A percentile compares a stretch with the other conserved stretches of the same genome.
Evolutionary conservation across 2,329 filamentous ascomycete species (phyloP).

Genomic region (Aspergillus tanneri): DNA sequence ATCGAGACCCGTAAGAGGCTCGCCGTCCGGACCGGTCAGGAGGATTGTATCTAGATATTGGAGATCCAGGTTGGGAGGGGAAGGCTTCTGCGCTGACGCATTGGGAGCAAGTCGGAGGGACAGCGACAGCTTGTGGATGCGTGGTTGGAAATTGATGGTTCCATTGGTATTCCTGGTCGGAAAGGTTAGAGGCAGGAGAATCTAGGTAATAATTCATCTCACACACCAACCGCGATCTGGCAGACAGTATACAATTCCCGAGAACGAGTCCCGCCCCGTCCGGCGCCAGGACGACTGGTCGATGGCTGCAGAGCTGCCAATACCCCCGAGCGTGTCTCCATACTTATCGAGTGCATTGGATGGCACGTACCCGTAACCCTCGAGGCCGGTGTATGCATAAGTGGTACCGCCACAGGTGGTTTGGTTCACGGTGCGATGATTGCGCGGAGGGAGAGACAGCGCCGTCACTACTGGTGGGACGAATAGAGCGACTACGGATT

Average conservation of each 20-base stretch:
- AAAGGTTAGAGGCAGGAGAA: not conserved
- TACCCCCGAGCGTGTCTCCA: slow-evolving; percentile 66
- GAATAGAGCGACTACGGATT: slow-evolving; percentile 16
- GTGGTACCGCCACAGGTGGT: slow-evolving; percentile 60
- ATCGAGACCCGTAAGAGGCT: slow-evolving; percentile 64
- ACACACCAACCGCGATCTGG: slow-evolving; percentile 66
- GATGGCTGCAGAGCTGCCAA: slow-evolving; percentile 66
- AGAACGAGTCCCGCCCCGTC: slow-evolving; percentile 53
- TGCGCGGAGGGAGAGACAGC: slow-evolving; percentile 7
- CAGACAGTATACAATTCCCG: slow-evolving; percentile 61
- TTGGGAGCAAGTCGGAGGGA: slow-evolving; percentile 54
- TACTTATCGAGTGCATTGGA: slow-evolving; percentile 63
- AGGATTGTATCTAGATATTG: slow-evolving; percentile 65
- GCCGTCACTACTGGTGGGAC: slow-evolving; percentile 17
- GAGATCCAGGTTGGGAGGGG: slow-evolving; percentile 61
- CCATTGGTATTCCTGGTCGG: slow-evolving; percentile 63
- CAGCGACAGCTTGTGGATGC: slow-evolving; percentile 67
- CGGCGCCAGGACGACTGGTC: slow-evolving; percentile 61
- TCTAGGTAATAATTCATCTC: not conserved
- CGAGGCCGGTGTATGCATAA: slow-evolving; percentile 66
- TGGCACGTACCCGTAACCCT: slow-evolving; percentile 63
- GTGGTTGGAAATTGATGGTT: slow-evolving; percentile 65
- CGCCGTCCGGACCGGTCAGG: slow-evolving; percentile 62
- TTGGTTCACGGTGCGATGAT: slow-evolving; percentile 39
- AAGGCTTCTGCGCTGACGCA: slow-evolving; percentile 55